Evolutionary conservation across 2,329 filamentous ascomycete species (phyloP).

Genomic region (Monilinia polystroma): DNA sequence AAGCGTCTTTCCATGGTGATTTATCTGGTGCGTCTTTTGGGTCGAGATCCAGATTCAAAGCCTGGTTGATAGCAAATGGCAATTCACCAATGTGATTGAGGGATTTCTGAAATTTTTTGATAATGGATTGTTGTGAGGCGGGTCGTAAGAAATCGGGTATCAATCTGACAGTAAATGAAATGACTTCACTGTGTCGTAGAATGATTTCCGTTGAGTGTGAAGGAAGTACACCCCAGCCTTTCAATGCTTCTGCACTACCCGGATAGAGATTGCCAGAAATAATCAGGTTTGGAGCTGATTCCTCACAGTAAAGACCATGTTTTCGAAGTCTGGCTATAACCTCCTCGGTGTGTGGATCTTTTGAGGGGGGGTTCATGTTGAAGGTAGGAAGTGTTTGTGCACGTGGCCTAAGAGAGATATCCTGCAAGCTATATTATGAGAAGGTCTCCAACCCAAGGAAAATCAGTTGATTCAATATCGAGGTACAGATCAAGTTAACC

Average conservation of each 20-base stretch:
- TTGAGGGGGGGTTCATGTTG: constrained; percentile 25
- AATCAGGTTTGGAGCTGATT: constrained; percentile 19
- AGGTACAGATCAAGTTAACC: background rate
- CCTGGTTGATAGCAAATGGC: background rate
- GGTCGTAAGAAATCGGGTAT: constrained; percentile 18
- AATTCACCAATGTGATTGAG: constrained; percentile 8
- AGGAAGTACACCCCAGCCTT: background rate
- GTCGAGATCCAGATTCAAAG: background rate
- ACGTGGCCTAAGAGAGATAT: background rate
- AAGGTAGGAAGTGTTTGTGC: background rate
- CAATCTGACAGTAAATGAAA: constrained; percentile 12
- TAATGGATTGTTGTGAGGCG: background rate
- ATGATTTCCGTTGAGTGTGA: constrained; percentile 19
- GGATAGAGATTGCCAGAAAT: constrained; percentile 6
- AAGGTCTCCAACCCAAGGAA: too few species aligned
- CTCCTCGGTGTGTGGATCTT: constrained; percentile 45
- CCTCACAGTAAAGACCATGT: constrained; percentile 8
- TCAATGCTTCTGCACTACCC: background rate
- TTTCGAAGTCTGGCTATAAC: constrained; percentile 49
- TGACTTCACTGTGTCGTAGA: constrained; percentile 9
- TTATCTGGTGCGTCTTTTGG: background rate
- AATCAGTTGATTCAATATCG: too few species aligned
- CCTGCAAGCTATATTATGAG: background rate
- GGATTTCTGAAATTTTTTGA: constrained; percentile 12
- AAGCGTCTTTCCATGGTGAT: constrained; percentile 11